These are phyloP conservation scores for Harrya chromipes DNA, from an alignment of 768 basidiomycete species.

Conservation along the genomic window DNA sequence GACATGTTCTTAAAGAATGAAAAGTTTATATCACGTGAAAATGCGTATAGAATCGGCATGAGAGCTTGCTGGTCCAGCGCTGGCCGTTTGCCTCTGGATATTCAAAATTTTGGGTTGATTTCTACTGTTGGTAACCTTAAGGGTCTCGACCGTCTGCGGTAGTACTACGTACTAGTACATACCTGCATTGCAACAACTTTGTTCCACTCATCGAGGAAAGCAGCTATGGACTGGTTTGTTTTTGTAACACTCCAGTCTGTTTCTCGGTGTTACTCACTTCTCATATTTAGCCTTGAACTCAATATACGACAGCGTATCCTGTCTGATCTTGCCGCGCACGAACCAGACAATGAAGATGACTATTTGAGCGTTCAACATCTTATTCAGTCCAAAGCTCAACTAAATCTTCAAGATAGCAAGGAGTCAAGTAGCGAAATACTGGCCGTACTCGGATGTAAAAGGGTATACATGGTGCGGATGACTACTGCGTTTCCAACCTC, in stretches of 20 bases:
- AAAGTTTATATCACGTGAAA: too few relatives aligned
- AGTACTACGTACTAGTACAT: too few relatives aligned
- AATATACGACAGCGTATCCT: slow-evolving; percentile 76
- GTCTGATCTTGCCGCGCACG: slow-evolving; percentile 64
- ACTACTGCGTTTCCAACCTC: background rate
- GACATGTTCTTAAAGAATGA: too few relatives aligned
- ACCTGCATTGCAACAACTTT: too few relatives aligned
- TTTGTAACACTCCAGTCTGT: background rate
- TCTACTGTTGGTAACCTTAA: slow-evolving; percentile 8
- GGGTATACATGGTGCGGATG: slow-evolving; percentile 57
- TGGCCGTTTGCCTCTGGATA: too few relatives aligned
- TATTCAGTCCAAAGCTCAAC: slow-evolving; percentile 60
- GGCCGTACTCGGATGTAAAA: slow-evolving; percentile 16
- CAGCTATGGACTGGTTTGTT: slow-evolving; percentile 51
- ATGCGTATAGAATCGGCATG: too few relatives aligned
- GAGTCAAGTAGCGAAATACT: slow-evolving; percentile 19
- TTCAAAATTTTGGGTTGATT: background rate
- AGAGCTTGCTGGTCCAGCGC: too few relatives aligned
- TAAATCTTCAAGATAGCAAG: slow-evolving; percentile 24
- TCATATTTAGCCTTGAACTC: slow-evolving; percentile 58
- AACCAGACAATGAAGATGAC: slow-evolving; percentile 47
- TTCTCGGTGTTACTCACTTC: background rate
- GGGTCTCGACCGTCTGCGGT: too few relatives aligned
- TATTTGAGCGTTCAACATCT: slow-evolving; percentile 49
- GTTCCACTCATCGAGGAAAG: too few relatives aligned